These are phyloP conservation scores for Floccularia luteovirens DNA, from an alignment of 768 basidiomycete species.

Conservation along the genomic window DNA sequence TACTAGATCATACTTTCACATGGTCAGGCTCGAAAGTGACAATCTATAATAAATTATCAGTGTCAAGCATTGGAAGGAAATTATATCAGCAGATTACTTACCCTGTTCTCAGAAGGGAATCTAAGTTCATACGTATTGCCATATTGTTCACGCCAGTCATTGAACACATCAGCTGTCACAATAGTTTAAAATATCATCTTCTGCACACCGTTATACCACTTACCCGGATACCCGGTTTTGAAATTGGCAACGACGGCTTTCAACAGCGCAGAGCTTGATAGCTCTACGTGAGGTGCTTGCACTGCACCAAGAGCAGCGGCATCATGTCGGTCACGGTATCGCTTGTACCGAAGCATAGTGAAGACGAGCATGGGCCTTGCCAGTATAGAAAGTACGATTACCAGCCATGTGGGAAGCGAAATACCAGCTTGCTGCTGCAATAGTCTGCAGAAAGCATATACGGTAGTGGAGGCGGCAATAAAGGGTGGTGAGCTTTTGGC, in stretches of 20 bases:
- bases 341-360: slow-evolving; percentile 7
- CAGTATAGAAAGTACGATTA: not conserved
- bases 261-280: slow-evolving; percentile 10
- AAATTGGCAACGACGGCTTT: slow-evolving; percentile 15
- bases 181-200: not conserved
- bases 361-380: not conserved
- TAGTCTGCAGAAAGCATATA: slow-evolving; percentile 5
- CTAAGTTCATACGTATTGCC: slow-evolving; percentile 16
- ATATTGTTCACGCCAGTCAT: slow-evolving; percentile 13
- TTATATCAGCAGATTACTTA: too few relatives aligned
- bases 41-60: slow-evolving; percentile 11
- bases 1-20: slow-evolving; percentile 24
- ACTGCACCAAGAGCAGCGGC: slow-evolving; percentile 24
- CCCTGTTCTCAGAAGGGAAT: slow-evolving; percentile 20
- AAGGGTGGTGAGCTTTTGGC: slow-evolving; percentile 7
- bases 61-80: too few relatives aligned
- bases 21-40: slow-evolving; percentile 28
- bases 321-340: slow-evolving; percentile 12
- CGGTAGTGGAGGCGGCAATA: slow-evolving; percentile 6
- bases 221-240: slow-evolving; percentile 25
- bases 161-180: slow-evolving; percentile 10
- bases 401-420: not conserved
- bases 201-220: slow-evolving; percentile 5
- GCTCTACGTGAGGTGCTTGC: slow-evolving; percentile 21
- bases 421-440: not conserved